Conservation (phyloP, 306 rosid genomes). For the Aeschynomene evenia region DNA sequence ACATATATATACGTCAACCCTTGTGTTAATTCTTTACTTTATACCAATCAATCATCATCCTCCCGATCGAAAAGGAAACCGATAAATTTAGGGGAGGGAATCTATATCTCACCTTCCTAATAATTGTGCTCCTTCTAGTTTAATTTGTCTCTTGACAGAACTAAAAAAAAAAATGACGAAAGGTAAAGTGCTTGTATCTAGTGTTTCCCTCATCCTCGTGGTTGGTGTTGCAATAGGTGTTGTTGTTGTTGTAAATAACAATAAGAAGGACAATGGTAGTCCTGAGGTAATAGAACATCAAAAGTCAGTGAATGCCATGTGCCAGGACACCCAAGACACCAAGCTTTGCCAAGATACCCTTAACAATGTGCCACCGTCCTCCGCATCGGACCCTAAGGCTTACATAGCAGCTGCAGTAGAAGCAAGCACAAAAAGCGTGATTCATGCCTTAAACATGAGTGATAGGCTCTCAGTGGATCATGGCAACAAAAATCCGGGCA, state of each 20-base stretch:
- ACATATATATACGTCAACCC: constrained; percentile 12
- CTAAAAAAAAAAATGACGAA: constrained; percentile 18
- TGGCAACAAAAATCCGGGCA: background rate
- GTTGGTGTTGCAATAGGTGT: constrained; percentile 68
- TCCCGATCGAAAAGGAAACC: constrained; percentile 26
- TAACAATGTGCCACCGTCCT: background rate
- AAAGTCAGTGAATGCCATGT: constrained; percentile 44
- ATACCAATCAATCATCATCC: constrained; percentile 4
- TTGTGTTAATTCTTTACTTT: background rate
- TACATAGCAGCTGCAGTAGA: constrained; percentile 43
- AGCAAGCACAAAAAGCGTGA: constrained; percentile 33
- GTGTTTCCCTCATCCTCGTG: constrained; percentile 57
- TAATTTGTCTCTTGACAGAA: background rate
- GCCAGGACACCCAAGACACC: constrained; percentile 45
- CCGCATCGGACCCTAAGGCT: constrained; percentile 42
- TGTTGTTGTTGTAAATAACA: constrained; percentile 33
- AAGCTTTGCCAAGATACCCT: constrained; percentile 53
- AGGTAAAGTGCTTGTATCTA: constrained; percentile 43
- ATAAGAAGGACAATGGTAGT: background rate
- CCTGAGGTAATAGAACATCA: constrained; percentile 26
- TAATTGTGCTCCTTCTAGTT: background rate
- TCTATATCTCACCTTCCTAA: background rate
- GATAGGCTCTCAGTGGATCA: constrained; percentile 43
- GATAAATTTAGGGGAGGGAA: constrained; percentile 24
- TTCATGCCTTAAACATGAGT: constrained; percentile 47